phyloP scores from a whole-genome alignment of 225 moss, liverwort and hornwort species.

The Antitrichia curtipendula region DNA sequence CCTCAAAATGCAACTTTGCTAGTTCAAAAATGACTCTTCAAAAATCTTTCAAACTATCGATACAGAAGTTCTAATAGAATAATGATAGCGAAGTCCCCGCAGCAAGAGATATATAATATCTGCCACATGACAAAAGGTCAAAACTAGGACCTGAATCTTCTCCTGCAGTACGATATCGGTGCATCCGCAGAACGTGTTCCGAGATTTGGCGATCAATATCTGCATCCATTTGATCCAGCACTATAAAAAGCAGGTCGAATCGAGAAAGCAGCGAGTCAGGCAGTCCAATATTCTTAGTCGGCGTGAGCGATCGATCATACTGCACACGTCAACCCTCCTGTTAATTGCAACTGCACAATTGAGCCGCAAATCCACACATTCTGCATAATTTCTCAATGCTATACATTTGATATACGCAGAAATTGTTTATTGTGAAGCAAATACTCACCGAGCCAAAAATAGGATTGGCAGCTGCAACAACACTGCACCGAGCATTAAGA shows the following conservation, averaged over 20 bases:
- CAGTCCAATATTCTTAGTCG: conserved; percentile 81
- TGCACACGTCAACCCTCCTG: conserved; percentile 5
- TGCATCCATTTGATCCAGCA: conserved; percentile 81
- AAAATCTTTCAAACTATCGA: not conserved
- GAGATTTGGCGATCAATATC: conserved; percentile 77
- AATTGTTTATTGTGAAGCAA: not conserved
- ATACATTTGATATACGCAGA: not conserved
- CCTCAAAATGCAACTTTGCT: not conserved
- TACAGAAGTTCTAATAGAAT: not conserved
- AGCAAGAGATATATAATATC: not conserved
- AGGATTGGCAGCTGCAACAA: conserved; percentile 83
- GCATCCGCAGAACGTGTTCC: conserved; percentile 78
- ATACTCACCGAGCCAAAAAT: conserved; percentile 62
- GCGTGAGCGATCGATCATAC: conserved; percentile 79
- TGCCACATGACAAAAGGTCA: not conserved
- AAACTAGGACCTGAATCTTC: conserved; percentile 56
- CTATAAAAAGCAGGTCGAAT: conserved; percentile 77
- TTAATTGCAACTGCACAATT: not conserved
- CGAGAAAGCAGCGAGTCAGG: conserved; percentile 82
- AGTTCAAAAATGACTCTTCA: not conserved
- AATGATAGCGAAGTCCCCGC: not conserved
- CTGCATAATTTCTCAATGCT: not conserved
- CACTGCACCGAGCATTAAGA: conserved; percentile 80
- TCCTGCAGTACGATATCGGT: conserved; percentile 73
- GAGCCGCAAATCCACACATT: not conserved